Evolutionary conservation across 257 asterid genomes (phyloP), one percentile per base, ranked within the genome.

Genomic region (Datura wrightii): DNA sequence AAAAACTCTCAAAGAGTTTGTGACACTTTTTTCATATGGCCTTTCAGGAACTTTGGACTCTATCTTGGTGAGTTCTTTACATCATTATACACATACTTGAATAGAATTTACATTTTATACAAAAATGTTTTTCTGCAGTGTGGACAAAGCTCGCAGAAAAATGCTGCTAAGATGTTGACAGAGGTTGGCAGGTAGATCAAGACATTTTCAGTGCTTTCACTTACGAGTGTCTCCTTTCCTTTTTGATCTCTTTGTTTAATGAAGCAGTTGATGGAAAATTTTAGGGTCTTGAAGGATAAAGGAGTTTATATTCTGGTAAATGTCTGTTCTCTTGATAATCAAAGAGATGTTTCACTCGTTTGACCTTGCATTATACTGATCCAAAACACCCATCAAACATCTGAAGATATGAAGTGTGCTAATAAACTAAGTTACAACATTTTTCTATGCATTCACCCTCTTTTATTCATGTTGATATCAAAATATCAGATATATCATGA

Each of bases 281-380:
- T 88, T 93, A 94, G 97, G 98, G 95, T 94, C 76, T 95, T 94
- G 83, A 89, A 92, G 94, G 93, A 94, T 88, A 89, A 91, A 87
- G 97, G 98, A 90, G 91, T 89, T 46, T 94, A 94, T 82, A 87
- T 94, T 87, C 93, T 94, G 92, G 97, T 92, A 91, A 89, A 48
- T 80, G 63, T 58, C 58, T 80, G 84, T 85, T 48, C 63, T 71
- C 66, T 85, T 79, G 71, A 15, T 63, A 72, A 55, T 15, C 62
- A 15, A 55, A 54, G 18, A 54, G n/a, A 54, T 14, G n/a, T 54
- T 54, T 54, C 59, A 54, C 59, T 54, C 6, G n/a, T 14, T 54
- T 54, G n/a, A 13, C n/a, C n/a, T 54, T 13, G 59, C 59, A 54
- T 13, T 54, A 6, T 54, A 54, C 59, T 54, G 14, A 15, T 54